These are phyloP conservation scores for Haplosporangium gracile DNA, from an alignment of 192 early-diverging fungal genomes.

Conservation along the genomic window DNA sequence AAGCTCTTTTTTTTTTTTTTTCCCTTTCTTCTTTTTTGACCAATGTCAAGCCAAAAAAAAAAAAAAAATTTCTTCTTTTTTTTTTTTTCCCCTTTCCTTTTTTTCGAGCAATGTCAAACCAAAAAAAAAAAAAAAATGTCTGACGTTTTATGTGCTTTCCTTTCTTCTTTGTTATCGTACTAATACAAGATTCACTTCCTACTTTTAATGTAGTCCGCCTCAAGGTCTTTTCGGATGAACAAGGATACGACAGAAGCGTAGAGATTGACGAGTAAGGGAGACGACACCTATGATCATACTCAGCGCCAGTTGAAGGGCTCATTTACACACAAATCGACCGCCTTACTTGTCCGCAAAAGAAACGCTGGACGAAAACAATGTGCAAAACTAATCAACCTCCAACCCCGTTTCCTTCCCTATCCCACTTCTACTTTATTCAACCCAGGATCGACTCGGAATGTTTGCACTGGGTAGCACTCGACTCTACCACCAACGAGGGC, in stretches of 20 bases:
- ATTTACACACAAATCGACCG: too few relatives aligned
- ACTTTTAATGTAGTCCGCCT: constrained; percentile 30
- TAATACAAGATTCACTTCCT: background rate
- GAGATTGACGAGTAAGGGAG: constrained; percentile 49
- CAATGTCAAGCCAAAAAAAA: background rate
- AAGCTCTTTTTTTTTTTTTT: background rate
- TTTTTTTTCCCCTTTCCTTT: background rate
- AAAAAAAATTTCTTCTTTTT: background rate
- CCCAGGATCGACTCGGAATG: constrained; percentile 41
- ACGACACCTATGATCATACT: too few relatives aligned
- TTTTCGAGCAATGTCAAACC: background rate
- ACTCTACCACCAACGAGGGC: constrained; percentile 15
- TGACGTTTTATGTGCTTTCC: background rate
- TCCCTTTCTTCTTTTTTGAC: background rate
- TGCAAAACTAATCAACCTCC: background rate
- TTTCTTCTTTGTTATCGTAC: too few relatives aligned
- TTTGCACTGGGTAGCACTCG: constrained; percentile 43
- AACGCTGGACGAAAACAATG: background rate
- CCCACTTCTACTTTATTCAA: background rate
- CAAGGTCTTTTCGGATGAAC: constrained; percentile 47
- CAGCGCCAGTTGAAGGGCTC: too few relatives aligned
- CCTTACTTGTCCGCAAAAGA: too few relatives aligned
- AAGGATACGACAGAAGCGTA: constrained; percentile 39
- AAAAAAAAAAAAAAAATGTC: background rate
- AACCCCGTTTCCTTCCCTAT: too few relatives aligned